Base-by-base conservation (phyloP, 805 yeast genomes). In the Yamadazyma sp. region DNA sequence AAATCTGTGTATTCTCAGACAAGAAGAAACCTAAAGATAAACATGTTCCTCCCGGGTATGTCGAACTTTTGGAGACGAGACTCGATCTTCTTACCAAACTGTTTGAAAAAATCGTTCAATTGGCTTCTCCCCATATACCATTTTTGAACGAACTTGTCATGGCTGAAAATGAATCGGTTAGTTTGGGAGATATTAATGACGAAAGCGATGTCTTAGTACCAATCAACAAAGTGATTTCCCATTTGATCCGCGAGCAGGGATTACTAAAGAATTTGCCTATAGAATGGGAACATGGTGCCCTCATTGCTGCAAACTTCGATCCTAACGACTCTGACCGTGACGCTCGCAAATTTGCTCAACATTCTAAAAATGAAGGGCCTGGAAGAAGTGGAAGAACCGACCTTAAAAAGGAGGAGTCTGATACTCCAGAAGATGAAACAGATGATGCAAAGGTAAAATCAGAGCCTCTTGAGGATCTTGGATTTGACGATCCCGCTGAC, bases 21-120 rank as follows among this genome's bases (percentile, higher is more conserved):
- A 67, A 78, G 50, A 73, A 70, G 52, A 73, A 71, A 45, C 61
- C 64, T 33, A 73, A 66, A 40, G 84, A 80, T 32, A 78, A 78
- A 52, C 60, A 63, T 18, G 78, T 77, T 44, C 80, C 84, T 2
- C 55, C 60, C 28, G 83, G 82, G 5, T 80, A 81, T 45, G 82
- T 80, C 8, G 86, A 80, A 47, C 57, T 81, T 37, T 59, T 81
- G 24, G 85, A 81, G 46, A 75, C 80, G 18, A 54, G 85, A 32
- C 54, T 78, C 25, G 75, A 71, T 32, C 57, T 81, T 28, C 59
- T 80, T 15, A 71, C 77, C 33, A 68, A 68, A 46, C 61, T 79
- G 1, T 53, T 80, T 31, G 71, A 77, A 39, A 71, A 70, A 38
- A 48, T 67, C 28, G 52, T 67, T 13, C 47, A 47, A 16, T 34